These are phyloP conservation scores for Nakazawaea ernobii DNA, from an alignment of 805 yeast species.

Conservation along the genomic window DNA sequence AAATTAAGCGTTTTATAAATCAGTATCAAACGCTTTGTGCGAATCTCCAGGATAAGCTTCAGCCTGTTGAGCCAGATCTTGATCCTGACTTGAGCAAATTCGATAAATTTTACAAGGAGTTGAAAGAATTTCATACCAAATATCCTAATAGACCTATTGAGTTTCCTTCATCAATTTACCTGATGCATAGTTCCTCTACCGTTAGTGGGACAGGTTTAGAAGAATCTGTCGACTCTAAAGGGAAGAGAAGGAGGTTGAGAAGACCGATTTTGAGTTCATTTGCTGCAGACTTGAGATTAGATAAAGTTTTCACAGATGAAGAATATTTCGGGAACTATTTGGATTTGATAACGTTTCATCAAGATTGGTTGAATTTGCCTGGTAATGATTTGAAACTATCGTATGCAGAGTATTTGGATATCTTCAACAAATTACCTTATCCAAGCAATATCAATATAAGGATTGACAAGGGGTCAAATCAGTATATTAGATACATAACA, in stretches of 20 bases:
- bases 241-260: slow-evolving; percentile 21
- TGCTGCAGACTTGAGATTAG: slow-evolving; percentile 43
- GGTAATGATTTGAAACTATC: slow-evolving; percentile 27
- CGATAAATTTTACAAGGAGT: slow-evolving; percentile 26
- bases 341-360: slow-evolving; percentile 50
- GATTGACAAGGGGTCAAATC: slow-evolving; percentile 23
- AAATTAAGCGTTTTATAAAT: slow-evolving; percentile 45
- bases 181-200: slow-evolving; percentile 19
- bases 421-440: slow-evolving; percentile 33
- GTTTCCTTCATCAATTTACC: slow-evolving; percentile 24
- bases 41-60: slow-evolving; percentile 14
- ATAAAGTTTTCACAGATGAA: slow-evolving; percentile 45
- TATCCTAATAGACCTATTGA: slow-evolving; percentile 25
- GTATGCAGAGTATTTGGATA: slow-evolving; percentile 46
- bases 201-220: slow-evolving; percentile 13
- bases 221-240: slow-evolving; percentile 12
- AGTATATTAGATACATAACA: slow-evolving; percentile 39
- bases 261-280: slow-evolving; percentile 41
- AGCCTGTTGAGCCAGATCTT: slow-evolving; percentile 17
- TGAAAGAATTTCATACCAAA: slow-evolving; percentile 25
- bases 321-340: slow-evolving; percentile 63
- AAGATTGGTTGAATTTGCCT: slow-evolving; percentile 44
- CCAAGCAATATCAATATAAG: slow-evolving; percentile 18
- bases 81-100: slow-evolving; percentile 29
- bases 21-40: slow-evolving; percentile 34